phyloP scores from a whole-genome alignment of 805 yeast genomes.

The Lachancea cidri region DNA sequence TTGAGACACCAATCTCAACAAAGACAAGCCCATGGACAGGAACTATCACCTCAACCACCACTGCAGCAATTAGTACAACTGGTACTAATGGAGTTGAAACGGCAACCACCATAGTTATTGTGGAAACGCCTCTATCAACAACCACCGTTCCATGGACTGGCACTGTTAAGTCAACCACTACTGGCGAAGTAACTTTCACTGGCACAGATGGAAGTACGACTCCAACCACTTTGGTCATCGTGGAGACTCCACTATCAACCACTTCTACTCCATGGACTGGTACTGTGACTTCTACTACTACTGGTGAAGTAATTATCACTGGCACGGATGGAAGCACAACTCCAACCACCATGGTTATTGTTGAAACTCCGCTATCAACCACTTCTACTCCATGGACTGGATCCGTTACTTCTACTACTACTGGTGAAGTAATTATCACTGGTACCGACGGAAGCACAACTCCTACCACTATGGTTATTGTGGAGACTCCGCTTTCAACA shows the following conservation, averaged over 20 bases:
- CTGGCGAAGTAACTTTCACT: constrained; percentile 2
- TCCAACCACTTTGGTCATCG: constrained; percentile 6
- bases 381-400: constrained; percentile 13
- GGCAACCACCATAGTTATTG: constrained; percentile 10
- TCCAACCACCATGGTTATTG: constrained; percentile 10
- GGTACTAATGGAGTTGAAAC: constrained; percentile 13
- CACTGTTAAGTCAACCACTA: constrained; percentile 6
- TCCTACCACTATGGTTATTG: constrained; percentile 6
- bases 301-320: constrained; percentile 2
- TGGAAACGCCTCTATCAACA: constrained; percentile 13
- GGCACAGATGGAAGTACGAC: constrained; percentile 6
- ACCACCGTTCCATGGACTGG: constrained; percentile 13
- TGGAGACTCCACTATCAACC: not conserved
- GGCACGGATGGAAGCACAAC: constrained; percentile 14
- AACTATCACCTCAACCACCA: not conserved
- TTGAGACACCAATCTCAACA: constrained; percentile 9
- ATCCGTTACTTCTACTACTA: constrained; percentile 7
- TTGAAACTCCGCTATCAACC: constrained; percentile 13
- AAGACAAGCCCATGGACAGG: not conserved
- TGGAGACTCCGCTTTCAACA: constrained; percentile 6
- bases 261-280: not conserved
- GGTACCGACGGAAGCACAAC: constrained; percentile 6
- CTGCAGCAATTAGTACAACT: not conserved
- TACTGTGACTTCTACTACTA: not conserved
- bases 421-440: constrained; percentile 2